Base-by-base conservation (phyloP, 2,329 filamentous ascomycete species). In the Clarireedia monteithiana region DNA sequence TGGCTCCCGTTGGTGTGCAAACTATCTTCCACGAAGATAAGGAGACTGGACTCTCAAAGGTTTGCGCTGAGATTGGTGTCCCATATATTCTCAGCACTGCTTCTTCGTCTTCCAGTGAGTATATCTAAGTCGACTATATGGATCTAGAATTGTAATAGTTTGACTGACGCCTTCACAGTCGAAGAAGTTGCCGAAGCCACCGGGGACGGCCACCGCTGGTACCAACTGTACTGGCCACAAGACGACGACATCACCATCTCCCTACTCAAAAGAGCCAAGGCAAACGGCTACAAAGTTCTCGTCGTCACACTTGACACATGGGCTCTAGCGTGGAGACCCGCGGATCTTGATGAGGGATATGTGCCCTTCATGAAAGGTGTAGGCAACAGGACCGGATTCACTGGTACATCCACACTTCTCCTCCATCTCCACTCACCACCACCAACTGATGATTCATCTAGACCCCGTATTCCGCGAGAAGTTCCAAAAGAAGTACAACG, bases 271-370 rank as follows among this genome's bases (percentile, higher is more conserved):
- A 77, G 85, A 0, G 87, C 85, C 0, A 82, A 81, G 64, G 73
- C 71, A 0, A 77, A 74, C 34, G 86, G 85, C 1, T 90, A 77
- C 70, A 77, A 75, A 36, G 84, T 83, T 0, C 74, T 90, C 0
- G 80, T 90, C 6, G 83, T 91, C 0, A 91, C 88, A 0, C 74
- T 89, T 0, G 87, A 91, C 68, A 89, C 85, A 0, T 88, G 82
- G 70, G 77, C 77, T 12, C 74, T 90, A 38, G 79, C 78, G 0
- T 91, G 86, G 85, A 75, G 87, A 39, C 86, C 85, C 0, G 75
- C 74, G 0, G 86, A 89, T 64, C 75, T 89, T 4, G 85, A 88
- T 60, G 75, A 77, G 14, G 80, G 74, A 2, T 86, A 81, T 63
- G 64, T 82, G 0, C 80, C 84, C 0, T 86, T 88, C 60, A 70